These are phyloP conservation scores for Dendrothele bispora DNA, from an alignment of 768 basidiomycete species.

Conservation along the genomic window DNA sequence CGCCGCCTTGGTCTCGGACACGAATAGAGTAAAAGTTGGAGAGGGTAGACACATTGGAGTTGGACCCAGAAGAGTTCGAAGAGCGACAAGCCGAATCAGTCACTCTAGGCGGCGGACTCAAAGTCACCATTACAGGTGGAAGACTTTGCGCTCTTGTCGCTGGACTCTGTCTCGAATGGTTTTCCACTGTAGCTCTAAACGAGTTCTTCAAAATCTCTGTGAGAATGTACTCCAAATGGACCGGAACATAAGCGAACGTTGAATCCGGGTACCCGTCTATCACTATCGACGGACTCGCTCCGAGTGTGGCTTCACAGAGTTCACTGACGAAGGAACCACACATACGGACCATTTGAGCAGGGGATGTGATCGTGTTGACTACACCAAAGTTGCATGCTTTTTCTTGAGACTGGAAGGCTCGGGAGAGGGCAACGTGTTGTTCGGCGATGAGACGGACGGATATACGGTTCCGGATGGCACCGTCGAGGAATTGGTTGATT, in stretches of 20 bases:
- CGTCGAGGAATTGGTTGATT: conserved; percentile 78
- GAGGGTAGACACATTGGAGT: too few species aligned
- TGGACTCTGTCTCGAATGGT: conserved; percentile 50
- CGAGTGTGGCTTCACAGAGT: conserved; percentile 83
- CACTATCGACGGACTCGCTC: conserved; percentile 61
- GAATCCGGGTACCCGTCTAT: conserved; percentile 72
- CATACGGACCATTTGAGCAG: conserved; percentile 70
- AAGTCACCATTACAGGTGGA: conserved; percentile 70
- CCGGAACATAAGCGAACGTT: conserved; percentile 83
- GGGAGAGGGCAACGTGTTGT: conserved; percentile 85
- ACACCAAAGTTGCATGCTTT: conserved; percentile 57
- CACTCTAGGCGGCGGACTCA: conserved; percentile 52
- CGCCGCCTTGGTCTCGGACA: conserved; percentile 85
- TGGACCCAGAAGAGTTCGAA: too few species aligned
- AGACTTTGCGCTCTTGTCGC: conserved; percentile 33
- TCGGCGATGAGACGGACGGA: conserved; percentile 88
- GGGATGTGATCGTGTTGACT: conserved; percentile 72
- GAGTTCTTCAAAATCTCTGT: conserved; percentile 92
- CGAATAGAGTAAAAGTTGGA: conserved; percentile 69
- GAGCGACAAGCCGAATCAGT: conserved; percentile 27
- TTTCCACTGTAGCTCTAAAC: conserved; percentile 86
- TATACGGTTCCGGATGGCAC: conserved; percentile 83
- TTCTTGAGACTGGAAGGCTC: conserved; percentile 53
- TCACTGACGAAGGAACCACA: conserved; percentile 84
- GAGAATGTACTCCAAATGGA: conserved; percentile 88